Evolutionary conservation across 1,284 basidiomycete species (phyloP).

Genomic region (Athelia psychrophila): DNA sequence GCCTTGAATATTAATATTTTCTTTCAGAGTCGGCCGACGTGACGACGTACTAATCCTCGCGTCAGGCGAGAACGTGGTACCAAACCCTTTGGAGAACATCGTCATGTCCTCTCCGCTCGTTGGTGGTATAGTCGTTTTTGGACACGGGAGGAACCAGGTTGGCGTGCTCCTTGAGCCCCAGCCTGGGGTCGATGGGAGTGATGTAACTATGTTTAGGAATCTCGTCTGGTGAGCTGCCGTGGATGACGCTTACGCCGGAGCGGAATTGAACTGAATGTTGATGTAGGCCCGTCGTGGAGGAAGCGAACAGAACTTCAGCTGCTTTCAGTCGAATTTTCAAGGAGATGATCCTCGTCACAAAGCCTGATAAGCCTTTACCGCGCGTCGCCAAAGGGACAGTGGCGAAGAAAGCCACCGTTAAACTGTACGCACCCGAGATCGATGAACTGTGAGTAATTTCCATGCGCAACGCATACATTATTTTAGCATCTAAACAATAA

Average conservation of each 20-base stretch:
- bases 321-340: conserved; percentile 39
- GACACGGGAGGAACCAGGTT: conserved; percentile 31
- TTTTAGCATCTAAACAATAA: background rate
- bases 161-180: conserved; percentile 39
- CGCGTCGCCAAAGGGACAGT: conserved; percentile 36
- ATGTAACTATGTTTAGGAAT: conserved; percentile 31
- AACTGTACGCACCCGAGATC: conserved; percentile 30
- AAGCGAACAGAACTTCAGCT: conserved; percentile 36
- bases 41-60: conserved; percentile 25
- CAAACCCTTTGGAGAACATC: conserved; percentile 25
- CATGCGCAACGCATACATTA: background rate
- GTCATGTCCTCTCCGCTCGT: conserved; percentile 21
- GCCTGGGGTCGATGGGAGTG: conserved; percentile 22
- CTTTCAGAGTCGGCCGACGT: conserved; percentile 12
- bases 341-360: conserved; percentile 35
- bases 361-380: conserved; percentile 29
- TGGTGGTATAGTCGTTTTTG: conserved; percentile 35
- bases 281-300: conserved; percentile 34
- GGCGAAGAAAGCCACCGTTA: conserved; percentile 32
- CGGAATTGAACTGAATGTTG: background rate
- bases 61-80: conserved; percentile 29
- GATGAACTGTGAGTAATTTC: conserved; percentile 24
- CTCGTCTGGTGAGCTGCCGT: conserved; percentile 32
- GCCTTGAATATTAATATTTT: background rate
- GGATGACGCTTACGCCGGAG: background rate